Evolutionary conservation across 495 filamentous ascomycete genomes (phyloP).

Genomic region (Xylona heveae): DNA sequence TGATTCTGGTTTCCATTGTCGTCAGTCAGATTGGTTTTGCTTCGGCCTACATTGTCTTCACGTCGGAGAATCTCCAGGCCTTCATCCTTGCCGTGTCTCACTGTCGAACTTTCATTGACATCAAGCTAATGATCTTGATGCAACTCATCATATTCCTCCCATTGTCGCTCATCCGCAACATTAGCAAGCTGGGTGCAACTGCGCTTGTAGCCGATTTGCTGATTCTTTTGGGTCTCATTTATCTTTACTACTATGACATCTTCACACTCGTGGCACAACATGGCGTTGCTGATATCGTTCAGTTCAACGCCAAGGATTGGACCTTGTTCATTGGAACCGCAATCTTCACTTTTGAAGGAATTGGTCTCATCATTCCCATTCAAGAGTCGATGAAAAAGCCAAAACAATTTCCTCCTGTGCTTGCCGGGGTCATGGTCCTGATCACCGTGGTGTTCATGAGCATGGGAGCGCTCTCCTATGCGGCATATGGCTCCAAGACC

Average conservation of each 20-base stretch:
- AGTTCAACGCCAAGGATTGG: slow-evolving; percentile 79
- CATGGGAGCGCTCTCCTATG: slow-evolving; percentile 86
- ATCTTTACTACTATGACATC: slow-evolving; percentile 91
- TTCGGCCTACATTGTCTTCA: slow-evolving; percentile 96
- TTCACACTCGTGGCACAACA: slow-evolving; percentile 54
- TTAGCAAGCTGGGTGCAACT: slow-evolving; percentile 80
- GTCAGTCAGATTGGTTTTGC: slow-evolving; percentile 91
- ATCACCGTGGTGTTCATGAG: slow-evolving; percentile 78
- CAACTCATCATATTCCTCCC: slow-evolving; percentile 88
- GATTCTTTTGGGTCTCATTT: slow-evolving; percentile 77
- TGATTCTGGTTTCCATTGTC: slow-evolving; percentile 81
- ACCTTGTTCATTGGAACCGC: slow-evolving; percentile 95
- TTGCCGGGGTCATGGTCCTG: slow-evolving; percentile 78
- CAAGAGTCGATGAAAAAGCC: slow-evolving; percentile 90
- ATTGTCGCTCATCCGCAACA: slow-evolving; percentile 81
- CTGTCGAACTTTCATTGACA: slow-evolving; percentile 58
- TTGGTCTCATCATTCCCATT: slow-evolving; percentile 96
- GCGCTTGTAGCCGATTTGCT: slow-evolving; percentile 84
- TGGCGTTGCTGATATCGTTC: slow-evolving; percentile 61
- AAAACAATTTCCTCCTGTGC: slow-evolving; percentile 66
- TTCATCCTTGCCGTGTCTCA: slow-evolving; percentile 72
- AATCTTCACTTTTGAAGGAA: slow-evolving; percentile 96
- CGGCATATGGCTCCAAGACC: slow-evolving; percentile 82
- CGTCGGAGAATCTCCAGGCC: slow-evolving; percentile 83
- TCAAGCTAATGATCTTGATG: slow-evolving; percentile 76